Conservation (phyloP, 2,329 filamentous ascomycete species). For the Pyrenochaeta sp. region DNA sequence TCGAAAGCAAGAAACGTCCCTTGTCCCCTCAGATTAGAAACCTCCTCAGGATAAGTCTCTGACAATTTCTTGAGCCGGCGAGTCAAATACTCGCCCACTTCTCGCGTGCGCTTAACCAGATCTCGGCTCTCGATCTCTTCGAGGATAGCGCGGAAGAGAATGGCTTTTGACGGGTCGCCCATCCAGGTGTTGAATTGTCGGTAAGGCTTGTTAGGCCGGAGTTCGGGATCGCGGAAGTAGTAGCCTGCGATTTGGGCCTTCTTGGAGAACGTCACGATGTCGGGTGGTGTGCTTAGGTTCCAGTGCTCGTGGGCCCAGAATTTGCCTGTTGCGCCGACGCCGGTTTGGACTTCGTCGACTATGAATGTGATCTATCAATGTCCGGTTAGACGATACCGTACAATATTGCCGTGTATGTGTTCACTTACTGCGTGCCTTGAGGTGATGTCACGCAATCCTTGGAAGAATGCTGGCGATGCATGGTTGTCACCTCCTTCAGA, state of each 20-base stretch:
- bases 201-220: constrained; percentile 90
- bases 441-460: constrained; percentile 78
- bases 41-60: too few species aligned
- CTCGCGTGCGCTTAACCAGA: constrained; percentile 78
- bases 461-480: constrained; percentile 86
- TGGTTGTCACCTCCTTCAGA: constrained; percentile 95
- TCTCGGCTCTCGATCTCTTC: constrained; percentile 77
- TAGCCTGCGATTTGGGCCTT: constrained; percentile 94
- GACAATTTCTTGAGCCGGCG: too few species aligned
- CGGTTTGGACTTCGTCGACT: constrained; percentile 93
- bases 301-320: constrained; percentile 98
- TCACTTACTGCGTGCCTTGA: constrained; percentile 75
- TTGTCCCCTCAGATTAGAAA: too few species aligned
- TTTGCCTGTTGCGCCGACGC: constrained; percentile 87
- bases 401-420: too few species aligned
- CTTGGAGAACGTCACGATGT: constrained; percentile 97
- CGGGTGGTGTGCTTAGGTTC: constrained; percentile 78
- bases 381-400: too few species aligned
- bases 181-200: constrained; percentile 98
- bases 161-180: constrained; percentile 85
- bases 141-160: constrained; percentile 86
- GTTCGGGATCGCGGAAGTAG: constrained; percentile 81
- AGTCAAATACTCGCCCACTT: constrained; percentile 84
- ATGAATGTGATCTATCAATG: constrained; percentile 85
- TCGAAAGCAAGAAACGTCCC: too few species aligned